Evolutionary conservation across 2,329 filamentous ascomycete genomes (phyloP), one percentile per base, ranked within the genome.

Genomic region (Colletotrichum sidae): DNA sequence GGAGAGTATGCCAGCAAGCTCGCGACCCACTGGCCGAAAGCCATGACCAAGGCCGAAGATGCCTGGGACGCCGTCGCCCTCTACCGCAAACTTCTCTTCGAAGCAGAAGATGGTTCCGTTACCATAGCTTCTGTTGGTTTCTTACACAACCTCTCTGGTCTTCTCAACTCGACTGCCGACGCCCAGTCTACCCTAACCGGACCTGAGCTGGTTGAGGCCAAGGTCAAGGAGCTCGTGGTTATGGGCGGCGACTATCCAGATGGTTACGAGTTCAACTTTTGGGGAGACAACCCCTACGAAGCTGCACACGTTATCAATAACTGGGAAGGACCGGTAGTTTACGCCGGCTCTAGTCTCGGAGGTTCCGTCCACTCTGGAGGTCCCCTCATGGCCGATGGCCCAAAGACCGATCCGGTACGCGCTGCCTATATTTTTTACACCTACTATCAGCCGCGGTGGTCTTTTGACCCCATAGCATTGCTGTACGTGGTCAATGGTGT

Each of bases 231-330:
- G 17, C 60, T 63, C 8, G 54, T 63, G n/a, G 60, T 63, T 2
- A 58, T 56, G 35, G 60, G 60, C 13, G 54, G 55, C 11, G 47
- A 67, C 7, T 86, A 84, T 61, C 82, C 83, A 0, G 76, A 75
- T 0, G 83, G 83, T 8, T 72, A 74, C 63, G 79, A 83, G 60
- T 86, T 74, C 72, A 86, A 87, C 70, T 86, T 86, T 65, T 81
- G 72, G 41, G 79, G 79, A 34, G 70, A 72, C 45, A 75, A 82
- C 61, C 72, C 80, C 0, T 64, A 64, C 0, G 69, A 71, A 2
- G 75, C 83, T 0, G 76, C 76, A 3, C 78, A 81, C 47, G 83
- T 85, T 2, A 68, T 86, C 4, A 78, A 80, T 65, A 76, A 70
- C 25, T 86, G 83, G 82, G 72, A 75, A 3, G 72, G 75, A 0